A percentile compares a stretch with the other conserved stretches of the same genome.
Evolutionary conservation across 2,329 filamentous ascomycete genomes (phyloP).

Genomic region (Cladorrhinum sp.): DNA sequence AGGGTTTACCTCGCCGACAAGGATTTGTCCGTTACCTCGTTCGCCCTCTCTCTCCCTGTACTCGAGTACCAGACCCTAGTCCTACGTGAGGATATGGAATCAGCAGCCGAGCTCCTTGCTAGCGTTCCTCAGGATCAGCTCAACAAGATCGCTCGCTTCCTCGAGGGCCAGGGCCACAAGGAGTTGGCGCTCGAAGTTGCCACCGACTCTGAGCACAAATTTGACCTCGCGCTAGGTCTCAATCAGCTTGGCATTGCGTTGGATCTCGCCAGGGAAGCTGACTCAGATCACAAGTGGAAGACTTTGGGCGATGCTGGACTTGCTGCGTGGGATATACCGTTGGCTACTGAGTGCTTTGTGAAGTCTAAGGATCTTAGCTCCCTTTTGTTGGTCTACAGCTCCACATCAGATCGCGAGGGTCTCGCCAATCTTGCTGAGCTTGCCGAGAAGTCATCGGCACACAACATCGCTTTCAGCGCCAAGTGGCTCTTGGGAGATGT

Average conservation of each 20-base stretch:
- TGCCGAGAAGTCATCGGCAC: slow-evolving; percentile 71
- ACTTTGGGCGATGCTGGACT: slow-evolving; percentile 90
- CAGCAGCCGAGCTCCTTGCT: slow-evolving; percentile 78
- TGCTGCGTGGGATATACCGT: slow-evolving; percentile 76
- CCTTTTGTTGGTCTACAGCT: slow-evolving; percentile 81
- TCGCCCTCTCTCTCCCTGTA: slow-evolving; percentile 84
- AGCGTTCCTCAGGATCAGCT: slow-evolving; percentile 89
- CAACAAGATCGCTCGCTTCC: slow-evolving; percentile 96
- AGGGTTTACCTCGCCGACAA: slow-evolving; percentile 94
- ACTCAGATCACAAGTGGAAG: slow-evolving; percentile 98
- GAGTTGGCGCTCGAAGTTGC: slow-evolving; percentile 92
- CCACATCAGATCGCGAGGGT: slow-evolving; percentile 74
- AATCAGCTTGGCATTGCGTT: slow-evolving; percentile 83
- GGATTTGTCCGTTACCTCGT: slow-evolving; percentile 88
- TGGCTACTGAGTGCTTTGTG: slow-evolving; percentile 90
- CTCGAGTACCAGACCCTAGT: slow-evolving; percentile 97
- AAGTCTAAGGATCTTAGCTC: slow-evolving; percentile 89
- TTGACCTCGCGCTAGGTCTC: slow-evolving; percentile 82
- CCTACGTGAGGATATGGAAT: slow-evolving; percentile 87
- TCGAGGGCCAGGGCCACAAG: slow-evolving; percentile 96
- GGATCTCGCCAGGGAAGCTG: slow-evolving; percentile 75
- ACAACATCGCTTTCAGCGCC: slow-evolving; percentile 91
- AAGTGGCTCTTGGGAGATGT: slow-evolving; percentile 85
- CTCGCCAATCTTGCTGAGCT: slow-evolving; percentile 69
- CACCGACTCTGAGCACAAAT: slow-evolving; percentile 93